Conservation (phyloP, 768 basidiomycete genomes). For the Lactarius sanguifluus region DNA sequence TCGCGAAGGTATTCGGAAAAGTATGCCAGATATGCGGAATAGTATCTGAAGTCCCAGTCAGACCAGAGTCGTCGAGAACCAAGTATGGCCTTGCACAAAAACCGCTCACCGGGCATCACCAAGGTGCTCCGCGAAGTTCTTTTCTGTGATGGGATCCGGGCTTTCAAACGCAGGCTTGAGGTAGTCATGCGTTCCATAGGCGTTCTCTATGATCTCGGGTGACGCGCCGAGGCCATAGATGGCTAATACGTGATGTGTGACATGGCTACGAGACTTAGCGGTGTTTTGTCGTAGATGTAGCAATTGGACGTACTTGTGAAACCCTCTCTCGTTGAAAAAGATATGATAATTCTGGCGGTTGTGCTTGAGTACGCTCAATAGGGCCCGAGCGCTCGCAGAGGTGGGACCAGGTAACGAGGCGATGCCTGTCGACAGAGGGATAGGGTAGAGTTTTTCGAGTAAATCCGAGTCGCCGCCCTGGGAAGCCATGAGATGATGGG, state of each 20-base stretch:
- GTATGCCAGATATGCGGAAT: conserved; percentile 56
- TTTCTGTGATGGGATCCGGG: conserved; percentile 44
- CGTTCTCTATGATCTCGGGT: conserved; percentile 42
- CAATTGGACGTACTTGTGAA: conserved; percentile 35
- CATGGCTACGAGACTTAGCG: conserved; percentile 42
- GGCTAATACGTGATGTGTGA: conserved; percentile 56
- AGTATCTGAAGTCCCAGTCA: conserved; percentile 48
- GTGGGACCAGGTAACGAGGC: conserved; percentile 19
- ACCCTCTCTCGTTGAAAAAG: conserved; percentile 48
- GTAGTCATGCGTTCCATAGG: conserved; percentile 44
- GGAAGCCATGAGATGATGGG: neutral
- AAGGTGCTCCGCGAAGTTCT: conserved; percentile 56
- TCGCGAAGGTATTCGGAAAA: conserved; percentile 45
- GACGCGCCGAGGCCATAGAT: conserved; percentile 61
- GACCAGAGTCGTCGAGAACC: neutral
- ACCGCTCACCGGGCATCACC: conserved; percentile 52
- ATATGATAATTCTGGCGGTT: conserved; percentile 56
- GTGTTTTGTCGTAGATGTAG: neutral
- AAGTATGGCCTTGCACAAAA: neutral
- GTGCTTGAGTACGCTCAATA: conserved; percentile 40
- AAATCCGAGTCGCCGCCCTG: conserved; percentile 7
- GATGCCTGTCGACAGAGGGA: conserved; percentile 17
- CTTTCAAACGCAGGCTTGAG: conserved; percentile 43
- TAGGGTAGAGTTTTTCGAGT: conserved; percentile 17
- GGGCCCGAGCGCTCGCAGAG: conserved; percentile 6